A percentile compares a stretch with the other conserved stretches of the same genome.
Conservation (phyloP, 306 rosid species). For the Lablab purpureus region DNA sequence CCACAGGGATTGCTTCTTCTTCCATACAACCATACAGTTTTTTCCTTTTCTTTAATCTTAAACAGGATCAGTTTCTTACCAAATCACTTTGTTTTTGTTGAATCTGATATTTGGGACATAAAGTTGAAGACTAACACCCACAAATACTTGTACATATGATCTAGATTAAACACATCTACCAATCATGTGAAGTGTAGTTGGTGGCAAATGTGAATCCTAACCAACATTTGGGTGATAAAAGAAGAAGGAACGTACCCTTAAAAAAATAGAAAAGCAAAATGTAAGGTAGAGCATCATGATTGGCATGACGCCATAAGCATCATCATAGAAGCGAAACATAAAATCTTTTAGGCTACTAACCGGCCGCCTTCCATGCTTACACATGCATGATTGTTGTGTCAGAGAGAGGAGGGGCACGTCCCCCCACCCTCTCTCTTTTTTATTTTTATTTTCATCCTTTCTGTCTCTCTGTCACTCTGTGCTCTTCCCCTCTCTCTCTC, state of each 20-base stretch:
- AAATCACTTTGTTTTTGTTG: too few relatives aligned
- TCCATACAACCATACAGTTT: not conserved
- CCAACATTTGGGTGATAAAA: not conserved
- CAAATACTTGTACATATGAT: too few relatives aligned
- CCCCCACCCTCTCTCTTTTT: slow-evolving; percentile 17
- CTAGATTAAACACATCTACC: too few relatives aligned
- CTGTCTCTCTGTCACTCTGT: not conserved
- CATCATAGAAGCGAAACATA: slow-evolving; percentile 59
- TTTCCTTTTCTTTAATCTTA: too few relatives aligned
- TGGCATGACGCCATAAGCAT: slow-evolving; percentile 81
- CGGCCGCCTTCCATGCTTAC: slow-evolving; percentile 99
- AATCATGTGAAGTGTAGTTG: not conserved
- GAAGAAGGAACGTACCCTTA: not conserved
- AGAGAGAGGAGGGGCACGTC: slow-evolving; percentile 78
- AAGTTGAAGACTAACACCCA: too few relatives aligned
- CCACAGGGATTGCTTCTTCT: not conserved
- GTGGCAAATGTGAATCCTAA: not conserved
- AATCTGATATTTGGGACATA: too few relatives aligned
- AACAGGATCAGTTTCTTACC: too few relatives aligned
- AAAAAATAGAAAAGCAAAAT: not conserved
- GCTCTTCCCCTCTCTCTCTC: slow-evolving; percentile 5
- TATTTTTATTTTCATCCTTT: slow-evolving; percentile 7
- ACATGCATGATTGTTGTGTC: slow-evolving; percentile 97
- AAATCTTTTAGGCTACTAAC: slow-evolving; percentile 74
- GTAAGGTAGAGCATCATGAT: slow-evolving; percentile 54